phyloP scores from a whole-genome alignment of 1,284 basidiomycete species.

The Sutorius eximius region DNA sequence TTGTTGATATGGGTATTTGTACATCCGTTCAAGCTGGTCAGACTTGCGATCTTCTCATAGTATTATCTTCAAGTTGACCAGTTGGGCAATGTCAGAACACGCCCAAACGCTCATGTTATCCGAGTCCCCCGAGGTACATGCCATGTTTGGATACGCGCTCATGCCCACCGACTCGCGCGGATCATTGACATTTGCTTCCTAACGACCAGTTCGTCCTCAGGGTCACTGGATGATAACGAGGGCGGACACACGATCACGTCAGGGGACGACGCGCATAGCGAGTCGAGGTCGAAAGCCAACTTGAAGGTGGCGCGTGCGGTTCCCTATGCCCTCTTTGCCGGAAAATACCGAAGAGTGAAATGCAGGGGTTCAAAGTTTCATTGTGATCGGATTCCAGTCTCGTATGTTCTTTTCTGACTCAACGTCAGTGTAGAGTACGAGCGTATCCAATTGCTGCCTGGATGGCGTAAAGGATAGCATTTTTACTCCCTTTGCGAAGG shows the following conservation, averaged over 20 bases:
- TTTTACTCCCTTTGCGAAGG: too few relatives aligned
- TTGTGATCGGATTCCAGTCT: too few relatives aligned
- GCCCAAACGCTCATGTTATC: constrained; percentile 83
- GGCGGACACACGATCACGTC: constrained; percentile 66
- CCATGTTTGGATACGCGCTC: constrained; percentile 81
- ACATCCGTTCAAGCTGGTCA: constrained; percentile 1
- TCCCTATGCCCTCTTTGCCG: constrained; percentile 34
- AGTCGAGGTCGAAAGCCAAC: constrained; percentile 28
- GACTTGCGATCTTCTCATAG: constrained; percentile 41
- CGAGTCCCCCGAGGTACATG: constrained; percentile 61
- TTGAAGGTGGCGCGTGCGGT: constrained; percentile 63
- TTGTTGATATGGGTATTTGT: constrained; percentile 67
- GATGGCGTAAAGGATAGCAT: too few relatives aligned
- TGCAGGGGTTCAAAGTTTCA: too few relatives aligned
- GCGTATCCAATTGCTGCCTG: too few relatives aligned
- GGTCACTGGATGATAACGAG: constrained; percentile 42
- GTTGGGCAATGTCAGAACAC: constrained; percentile 95
- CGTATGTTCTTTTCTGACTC: too few relatives aligned
- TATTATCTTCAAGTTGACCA: constrained; percentile 85
- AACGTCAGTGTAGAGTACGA: too few relatives aligned
- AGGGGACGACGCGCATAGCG: constrained; percentile 14
- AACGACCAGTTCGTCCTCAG: constrained; percentile 36
- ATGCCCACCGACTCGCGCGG: constrained; percentile 80
- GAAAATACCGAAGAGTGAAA: too few relatives aligned
- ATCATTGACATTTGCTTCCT: constrained; percentile 89